Percentiles rank a stretch among this genome's conserved stretches.
Evolutionary conservation across 2,329 filamentous ascomycete species (phyloP).

Genomic region (Tympanopsis confertula): DNA sequence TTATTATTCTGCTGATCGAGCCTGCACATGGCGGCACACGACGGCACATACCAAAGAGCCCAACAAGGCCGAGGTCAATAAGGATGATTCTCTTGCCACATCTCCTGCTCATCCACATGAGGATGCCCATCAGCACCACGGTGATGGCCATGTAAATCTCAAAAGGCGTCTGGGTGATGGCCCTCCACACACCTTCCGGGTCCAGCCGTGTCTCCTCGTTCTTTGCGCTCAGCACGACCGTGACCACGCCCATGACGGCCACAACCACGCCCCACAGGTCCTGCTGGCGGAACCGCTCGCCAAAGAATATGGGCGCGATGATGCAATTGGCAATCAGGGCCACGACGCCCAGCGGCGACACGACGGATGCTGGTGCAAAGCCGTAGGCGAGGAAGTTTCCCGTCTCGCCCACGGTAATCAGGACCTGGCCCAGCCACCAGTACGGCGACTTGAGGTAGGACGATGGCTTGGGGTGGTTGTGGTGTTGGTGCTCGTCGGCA

Average conservation of each 20-base stretch:
- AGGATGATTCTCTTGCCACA: constrained; percentile 81
- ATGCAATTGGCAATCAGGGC: constrained; percentile 93
- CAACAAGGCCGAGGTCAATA: constrained; percentile 86
- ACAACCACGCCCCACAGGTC: constrained; percentile 84
- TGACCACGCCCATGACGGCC: constrained; percentile 77
- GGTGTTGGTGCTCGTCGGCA: constrained; percentile 20
- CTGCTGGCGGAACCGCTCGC: constrained; percentile 73
- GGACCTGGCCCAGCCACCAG: constrained; percentile 88
- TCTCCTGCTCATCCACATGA: constrained; percentile 73
- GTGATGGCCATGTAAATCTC: constrained; percentile 81
- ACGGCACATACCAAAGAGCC: constrained; percentile 64
- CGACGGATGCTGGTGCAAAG: constrained; percentile 93
- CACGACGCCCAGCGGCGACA: constrained; percentile 92
- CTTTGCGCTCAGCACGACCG: constrained; percentile 83
- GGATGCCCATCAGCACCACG: constrained; percentile 54
- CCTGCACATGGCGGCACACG: constrained; percentile 1
- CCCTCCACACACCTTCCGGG: constrained; percentile 77
- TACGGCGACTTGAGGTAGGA: constrained; percentile 83
- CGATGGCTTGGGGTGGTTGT: constrained; percentile 31
- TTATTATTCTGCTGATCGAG: constrained; percentile 3
- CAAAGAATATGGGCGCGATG: constrained; percentile 86
- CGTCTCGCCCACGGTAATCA: constrained; percentile 87
- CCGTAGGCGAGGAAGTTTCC: constrained; percentile 97
- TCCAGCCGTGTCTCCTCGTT: constrained; percentile 82
- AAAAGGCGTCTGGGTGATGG: constrained; percentile 81